These are phyloP conservation scores for Aspergillus sp. DNA, from an alignment of 2,329 filamentous ascomycete genomes.

Conservation along the genomic window DNA sequence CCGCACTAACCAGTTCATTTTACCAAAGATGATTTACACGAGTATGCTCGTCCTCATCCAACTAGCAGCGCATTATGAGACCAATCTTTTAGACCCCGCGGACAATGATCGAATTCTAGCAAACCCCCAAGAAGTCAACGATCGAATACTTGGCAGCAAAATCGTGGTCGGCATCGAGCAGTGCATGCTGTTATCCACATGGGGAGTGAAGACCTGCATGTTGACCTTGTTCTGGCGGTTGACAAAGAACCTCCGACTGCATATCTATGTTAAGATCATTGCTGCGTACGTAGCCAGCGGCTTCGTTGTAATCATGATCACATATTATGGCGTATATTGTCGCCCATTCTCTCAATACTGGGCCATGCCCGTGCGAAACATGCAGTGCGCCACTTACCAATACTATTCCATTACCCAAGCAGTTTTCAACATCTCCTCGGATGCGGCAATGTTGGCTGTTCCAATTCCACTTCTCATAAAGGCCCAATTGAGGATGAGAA, in stretches of 20 bases:
- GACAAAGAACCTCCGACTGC: conserved; percentile 39
- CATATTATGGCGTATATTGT: conserved; percentile 52
- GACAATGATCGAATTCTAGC: conserved; percentile 31
- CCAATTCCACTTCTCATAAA: conserved; percentile 38
- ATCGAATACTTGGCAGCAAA: conserved; percentile 49
- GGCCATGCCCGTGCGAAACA: conserved; percentile 44
- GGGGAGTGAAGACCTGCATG: conserved; percentile 53
- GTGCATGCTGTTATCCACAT: conserved; percentile 50
- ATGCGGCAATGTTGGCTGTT: conserved; percentile 40
- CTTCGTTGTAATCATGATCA: conserved; percentile 50
- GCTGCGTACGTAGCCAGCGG: conserved; percentile 43
- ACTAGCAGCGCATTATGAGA: conserved; percentile 36
- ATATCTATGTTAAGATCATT: conserved; percentile 40
- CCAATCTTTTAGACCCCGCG: conserved; percentile 40
- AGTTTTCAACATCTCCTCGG: conserved; percentile 47
- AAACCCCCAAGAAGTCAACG: conserved; percentile 40
- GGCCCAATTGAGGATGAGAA: conserved; percentile 33
- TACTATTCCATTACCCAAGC: conserved; percentile 44
- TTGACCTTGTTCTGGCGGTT: conserved; percentile 51
- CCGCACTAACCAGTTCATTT: background rate
- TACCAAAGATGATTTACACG: conserved; percentile 34
- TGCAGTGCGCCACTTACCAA: conserved; percentile 43
- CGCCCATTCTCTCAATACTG: conserved; percentile 52
- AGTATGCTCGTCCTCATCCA: conserved; percentile 37
- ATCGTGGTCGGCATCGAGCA: conserved; percentile 52